phyloP scores from a whole-genome alignment of 495 filamentous ascomycete species.

The Penicillium mononematosum region DNA sequence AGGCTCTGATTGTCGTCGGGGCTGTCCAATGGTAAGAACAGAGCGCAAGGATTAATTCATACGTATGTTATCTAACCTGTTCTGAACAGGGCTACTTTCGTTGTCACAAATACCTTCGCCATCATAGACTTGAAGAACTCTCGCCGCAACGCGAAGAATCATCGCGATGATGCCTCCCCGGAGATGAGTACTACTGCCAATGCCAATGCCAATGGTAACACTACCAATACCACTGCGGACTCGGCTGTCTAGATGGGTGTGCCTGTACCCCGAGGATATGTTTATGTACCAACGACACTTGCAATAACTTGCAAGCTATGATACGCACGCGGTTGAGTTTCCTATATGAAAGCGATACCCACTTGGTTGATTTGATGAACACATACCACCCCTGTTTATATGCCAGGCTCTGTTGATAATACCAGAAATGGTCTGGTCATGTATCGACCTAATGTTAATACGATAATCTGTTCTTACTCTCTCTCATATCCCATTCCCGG shows the following conservation, averaged over 20 bases:
- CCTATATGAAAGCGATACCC: conserved; percentile 8
- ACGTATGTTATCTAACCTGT: background rate
- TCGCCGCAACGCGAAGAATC: conserved; percentile 9
- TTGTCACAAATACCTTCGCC: conserved; percentile 40
- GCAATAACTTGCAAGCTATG: background rate
- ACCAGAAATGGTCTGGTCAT: conserved; percentile 3
- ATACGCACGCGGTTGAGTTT: background rate
- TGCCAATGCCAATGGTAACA: background rate
- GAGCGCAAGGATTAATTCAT: background rate
- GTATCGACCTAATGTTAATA: conserved; percentile 9
- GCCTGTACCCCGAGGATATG: background rate
- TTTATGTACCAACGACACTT: background rate
- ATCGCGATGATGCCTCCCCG: background rate
- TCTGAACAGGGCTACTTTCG: conserved; percentile 40
- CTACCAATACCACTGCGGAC: background rate
- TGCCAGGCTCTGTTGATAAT: background rate
- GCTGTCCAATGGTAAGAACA: conserved; percentile 49
- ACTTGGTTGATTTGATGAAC: conserved; percentile 4
- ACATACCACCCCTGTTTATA: conserved; percentile 1
- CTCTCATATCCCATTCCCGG: too few relatives aligned
- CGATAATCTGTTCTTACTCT: background rate
- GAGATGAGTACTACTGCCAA: background rate
- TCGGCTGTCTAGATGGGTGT: background rate
- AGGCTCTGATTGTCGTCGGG: conserved; percentile 44
- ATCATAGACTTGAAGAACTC: conserved; percentile 14